phyloP scores from a whole-genome alignment of 1,139 yeast species.

The Kazachstania sp. region DNA sequence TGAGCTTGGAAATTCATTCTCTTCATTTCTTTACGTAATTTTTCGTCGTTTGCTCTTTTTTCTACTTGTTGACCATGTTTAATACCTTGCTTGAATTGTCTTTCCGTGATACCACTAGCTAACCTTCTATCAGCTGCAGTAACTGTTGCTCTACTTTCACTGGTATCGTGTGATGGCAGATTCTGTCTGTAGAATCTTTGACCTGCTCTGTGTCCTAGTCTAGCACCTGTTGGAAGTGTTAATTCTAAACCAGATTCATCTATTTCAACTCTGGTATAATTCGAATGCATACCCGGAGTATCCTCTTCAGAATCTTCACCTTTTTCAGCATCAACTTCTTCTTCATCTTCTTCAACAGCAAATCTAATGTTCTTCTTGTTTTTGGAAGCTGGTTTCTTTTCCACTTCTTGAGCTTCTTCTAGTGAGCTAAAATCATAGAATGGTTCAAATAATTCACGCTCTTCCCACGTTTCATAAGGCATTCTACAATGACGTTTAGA shows the following conservation, averaged over 20 bases:
- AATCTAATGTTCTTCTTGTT: conserved; percentile 21
- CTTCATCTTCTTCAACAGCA: conserved; percentile 19
- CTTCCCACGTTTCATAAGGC: conserved; percentile 80
- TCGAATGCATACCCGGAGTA: conserved; percentile 19
- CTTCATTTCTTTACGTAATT: conserved; percentile 41
- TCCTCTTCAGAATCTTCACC: conserved; percentile 7
- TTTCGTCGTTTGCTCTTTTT: conserved; percentile 40
- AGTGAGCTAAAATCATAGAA: conserved; percentile 80
- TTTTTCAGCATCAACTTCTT: conserved; percentile 29
- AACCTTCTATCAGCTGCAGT: conserved; percentile 53
- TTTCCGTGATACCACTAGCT: conserved; percentile 36
- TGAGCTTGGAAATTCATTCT: conserved; percentile 55
- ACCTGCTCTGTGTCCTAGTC: conserved; percentile 57
- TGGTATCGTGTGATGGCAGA: conserved; percentile 25
- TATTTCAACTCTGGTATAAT: conserved; percentile 34
- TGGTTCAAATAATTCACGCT: conserved; percentile 68
- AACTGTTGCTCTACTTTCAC: conserved; percentile 37
- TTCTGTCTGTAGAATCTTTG: conserved; percentile 56
- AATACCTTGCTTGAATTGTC: conserved; percentile 37
- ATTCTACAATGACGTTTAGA: conserved; percentile 80
- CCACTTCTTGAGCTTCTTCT: conserved; percentile 33
- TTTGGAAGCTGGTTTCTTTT: conserved; percentile 12
- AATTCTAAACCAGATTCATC: conserved; percentile 50
- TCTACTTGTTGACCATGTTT: conserved; percentile 41
- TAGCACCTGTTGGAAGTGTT: conserved; percentile 55